These are phyloP conservation scores for Alternaria dauci DNA, from an alignment of 2,329 filamentous ascomycete genomes.

Conservation along the genomic window DNA sequence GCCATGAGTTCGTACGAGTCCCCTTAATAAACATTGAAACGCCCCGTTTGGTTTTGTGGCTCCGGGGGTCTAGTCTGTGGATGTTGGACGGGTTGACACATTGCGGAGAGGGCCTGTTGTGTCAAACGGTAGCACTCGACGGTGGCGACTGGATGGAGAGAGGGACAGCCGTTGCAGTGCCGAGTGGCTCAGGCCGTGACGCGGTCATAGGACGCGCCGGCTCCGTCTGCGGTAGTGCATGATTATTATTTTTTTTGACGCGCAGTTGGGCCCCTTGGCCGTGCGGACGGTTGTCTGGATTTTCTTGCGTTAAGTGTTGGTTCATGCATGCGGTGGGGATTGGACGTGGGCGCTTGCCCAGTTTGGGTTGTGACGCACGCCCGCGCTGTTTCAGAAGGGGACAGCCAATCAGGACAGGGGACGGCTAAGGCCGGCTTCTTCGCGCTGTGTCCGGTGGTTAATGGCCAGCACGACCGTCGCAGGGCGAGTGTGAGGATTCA, in stretches of 20 bases:
- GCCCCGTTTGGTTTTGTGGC: conserved; percentile 7
- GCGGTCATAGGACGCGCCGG: conserved; percentile 23
- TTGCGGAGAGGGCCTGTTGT: conserved; percentile 6
- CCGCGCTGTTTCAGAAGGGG: conserved; percentile 27
- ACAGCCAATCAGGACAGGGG: conserved; percentile 24
- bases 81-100: conserved; percentile 6
- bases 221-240: conserved; percentile 21
- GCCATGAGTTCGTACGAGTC: conserved; percentile 1
- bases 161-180: conserved; percentile 4
- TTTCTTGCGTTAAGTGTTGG: conserved; percentile 19
- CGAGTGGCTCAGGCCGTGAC: conserved; percentile 21
- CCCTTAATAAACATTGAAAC: conserved; percentile 17
- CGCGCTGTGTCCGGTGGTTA: conserved; percentile 6
- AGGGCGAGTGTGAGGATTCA: conserved; percentile 19
- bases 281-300: conserved; percentile 10
- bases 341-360: conserved; percentile 19
- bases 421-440: conserved; percentile 17
- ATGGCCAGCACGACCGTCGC: background rate
- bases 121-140: background rate
- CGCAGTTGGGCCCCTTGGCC: conserved; percentile 19
- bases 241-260: conserved; percentile 23
- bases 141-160: conserved; percentile 4
- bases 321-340: conserved; percentile 29
- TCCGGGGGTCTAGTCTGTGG: conserved; percentile 18
- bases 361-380: conserved; percentile 19